phyloP scores from a whole-genome alignment of 2,329 filamentous ascomycete genomes.

The Colletotrichum cereale region DNA sequence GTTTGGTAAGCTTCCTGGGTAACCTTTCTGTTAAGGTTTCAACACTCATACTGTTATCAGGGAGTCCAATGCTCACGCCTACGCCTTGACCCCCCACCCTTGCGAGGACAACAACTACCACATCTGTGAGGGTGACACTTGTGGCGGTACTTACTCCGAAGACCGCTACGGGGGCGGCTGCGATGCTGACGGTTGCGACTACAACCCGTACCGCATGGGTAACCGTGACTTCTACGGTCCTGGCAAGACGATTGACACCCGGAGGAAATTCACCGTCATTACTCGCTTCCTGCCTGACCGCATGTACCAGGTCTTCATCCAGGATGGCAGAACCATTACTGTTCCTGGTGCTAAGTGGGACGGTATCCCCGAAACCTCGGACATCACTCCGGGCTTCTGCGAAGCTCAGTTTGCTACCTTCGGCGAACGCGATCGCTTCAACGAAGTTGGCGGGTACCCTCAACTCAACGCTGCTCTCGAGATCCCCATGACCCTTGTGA shows the following conservation, averaged over 20 bases:
- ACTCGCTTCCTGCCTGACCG: constrained; percentile 63
- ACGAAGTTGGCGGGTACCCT: constrained; percentile 64
- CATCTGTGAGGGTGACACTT: constrained; percentile 46
- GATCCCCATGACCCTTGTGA: constrained; percentile 71
- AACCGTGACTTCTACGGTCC: constrained; percentile 71
- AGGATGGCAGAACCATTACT: constrained; percentile 34
- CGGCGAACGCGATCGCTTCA: constrained; percentile 64
- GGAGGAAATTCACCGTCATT: constrained; percentile 69
- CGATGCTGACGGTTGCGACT: constrained; percentile 76
- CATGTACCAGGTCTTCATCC: constrained; percentile 41
- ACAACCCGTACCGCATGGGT: constrained; percentile 73
- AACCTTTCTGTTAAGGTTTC: constrained; percentile 32
- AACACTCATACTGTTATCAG: constrained; percentile 1
- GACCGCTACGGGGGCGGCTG: constrained; percentile 69
- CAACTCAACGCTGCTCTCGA: constrained; percentile 65
- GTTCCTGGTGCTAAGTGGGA: constrained; percentile 42
- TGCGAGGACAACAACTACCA: constrained; percentile 41
- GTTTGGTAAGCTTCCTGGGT: constrained; percentile 36
- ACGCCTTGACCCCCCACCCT: constrained; percentile 45
- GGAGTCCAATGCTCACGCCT: constrained; percentile 46
- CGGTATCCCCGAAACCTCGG: constrained; percentile 68
- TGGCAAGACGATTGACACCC: constrained; percentile 69
- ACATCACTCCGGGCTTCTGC: constrained; percentile 68
- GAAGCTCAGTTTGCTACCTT: constrained; percentile 65
- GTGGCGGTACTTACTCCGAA: constrained; percentile 62